A percentile compares a stretch with the other conserved stretches of the same genome.
Conservation (phyloP, 495 filamentous ascomycete species). For the Xylaria palmicola region DNA sequence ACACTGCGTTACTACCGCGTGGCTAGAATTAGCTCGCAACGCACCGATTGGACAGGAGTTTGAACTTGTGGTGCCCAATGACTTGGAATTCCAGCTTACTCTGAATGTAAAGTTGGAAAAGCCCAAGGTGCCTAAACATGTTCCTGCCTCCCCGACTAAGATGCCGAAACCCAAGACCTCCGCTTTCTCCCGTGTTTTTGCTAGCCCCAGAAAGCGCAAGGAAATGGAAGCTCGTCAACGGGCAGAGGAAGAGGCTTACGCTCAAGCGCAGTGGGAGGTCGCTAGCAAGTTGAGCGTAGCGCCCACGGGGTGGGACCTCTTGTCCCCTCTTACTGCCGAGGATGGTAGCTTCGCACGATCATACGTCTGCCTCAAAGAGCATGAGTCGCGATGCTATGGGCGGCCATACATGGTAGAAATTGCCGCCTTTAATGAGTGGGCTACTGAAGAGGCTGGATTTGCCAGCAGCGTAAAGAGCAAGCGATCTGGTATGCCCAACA, state of each 20-base stretch:
- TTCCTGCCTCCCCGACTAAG: conserved; percentile 58
- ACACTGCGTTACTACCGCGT: conserved; percentile 95
- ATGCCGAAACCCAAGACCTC: conserved; percentile 66
- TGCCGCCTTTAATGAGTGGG: conserved; percentile 98
- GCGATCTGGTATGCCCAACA: conserved; percentile 55
- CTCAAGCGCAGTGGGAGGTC: conserved; percentile 66
- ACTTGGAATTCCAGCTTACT: conserved; percentile 95
- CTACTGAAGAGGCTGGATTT: conserved; percentile 69
- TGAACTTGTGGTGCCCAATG: conserved; percentile 92
- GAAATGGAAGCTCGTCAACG: conserved; percentile 81
- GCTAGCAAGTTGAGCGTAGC: conserved; percentile 56
- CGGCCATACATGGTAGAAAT: conserved; percentile 83
- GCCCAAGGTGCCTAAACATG: conserved; percentile 55
- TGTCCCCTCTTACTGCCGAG: conserved; percentile 78
- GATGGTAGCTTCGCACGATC: conserved; percentile 93
- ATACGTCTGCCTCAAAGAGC: conserved; percentile 89
- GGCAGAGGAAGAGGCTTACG: conserved; percentile 67
- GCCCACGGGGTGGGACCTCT: conserved; percentile 78
- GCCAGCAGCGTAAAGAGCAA: conserved; percentile 86
- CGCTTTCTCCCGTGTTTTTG: conserved; percentile 87
- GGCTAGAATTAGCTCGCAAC: conserved; percentile 87
- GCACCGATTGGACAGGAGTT: conserved; percentile 98
- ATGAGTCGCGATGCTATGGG: conserved; percentile 82
- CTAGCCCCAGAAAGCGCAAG: conserved; percentile 91
- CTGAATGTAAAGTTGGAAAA: conserved; percentile 91